Conservation (phyloP, 1,139 yeast genomes). For the Debaryomyces coudertii region DNA sequence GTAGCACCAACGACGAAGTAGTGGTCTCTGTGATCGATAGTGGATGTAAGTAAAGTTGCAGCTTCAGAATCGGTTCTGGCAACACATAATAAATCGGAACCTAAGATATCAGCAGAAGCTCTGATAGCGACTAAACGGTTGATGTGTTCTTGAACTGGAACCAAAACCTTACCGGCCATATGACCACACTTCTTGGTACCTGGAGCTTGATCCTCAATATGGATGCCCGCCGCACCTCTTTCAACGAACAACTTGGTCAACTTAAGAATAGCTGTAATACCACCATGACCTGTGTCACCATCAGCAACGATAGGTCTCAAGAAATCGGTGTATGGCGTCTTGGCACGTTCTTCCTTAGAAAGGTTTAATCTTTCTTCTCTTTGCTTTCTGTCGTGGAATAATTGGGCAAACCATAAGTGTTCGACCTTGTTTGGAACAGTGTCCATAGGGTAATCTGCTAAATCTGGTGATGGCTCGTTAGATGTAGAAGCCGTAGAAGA, state of each 20-base stretch:
- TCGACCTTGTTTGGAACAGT: conserved; percentile 98
- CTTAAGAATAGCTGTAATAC: conserved; percentile 93
- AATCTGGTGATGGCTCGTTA: conserved; percentile 96
- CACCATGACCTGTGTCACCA: conserved; percentile 99
- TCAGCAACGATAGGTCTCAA: conserved; percentile 95
- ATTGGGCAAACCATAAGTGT: conserved; percentile 94
- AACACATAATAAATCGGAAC: conserved; percentile 80
- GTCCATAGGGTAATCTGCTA: conserved; percentile 98
- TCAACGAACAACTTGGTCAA: conserved; percentile 95
- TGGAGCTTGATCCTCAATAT: conserved; percentile 98
- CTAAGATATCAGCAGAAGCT: conserved; percentile 93
- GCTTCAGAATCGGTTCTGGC: conserved; percentile 98
- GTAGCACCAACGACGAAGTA: conserved; percentile 90
- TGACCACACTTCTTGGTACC: conserved; percentile 98
- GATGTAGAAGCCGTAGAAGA: conserved; percentile 97
- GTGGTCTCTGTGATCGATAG: conserved; percentile 94
- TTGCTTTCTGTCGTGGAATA: conserved; percentile 97
- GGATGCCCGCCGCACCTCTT: conserved; percentile 99
- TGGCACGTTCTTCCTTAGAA: conserved; percentile 64
- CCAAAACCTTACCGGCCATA: conserved; percentile 98
- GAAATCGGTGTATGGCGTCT: conserved; percentile 72
- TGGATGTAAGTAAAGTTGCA: conserved; percentile 89
- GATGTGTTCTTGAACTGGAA: conserved; percentile 96
- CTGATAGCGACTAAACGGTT: conserved; percentile 92
- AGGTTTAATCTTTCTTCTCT: conserved; percentile 75